phyloP scores from a whole-genome alignment of 2,329 filamentous ascomycete genomes.

The Phyllosticta citrichinensis region DNA sequence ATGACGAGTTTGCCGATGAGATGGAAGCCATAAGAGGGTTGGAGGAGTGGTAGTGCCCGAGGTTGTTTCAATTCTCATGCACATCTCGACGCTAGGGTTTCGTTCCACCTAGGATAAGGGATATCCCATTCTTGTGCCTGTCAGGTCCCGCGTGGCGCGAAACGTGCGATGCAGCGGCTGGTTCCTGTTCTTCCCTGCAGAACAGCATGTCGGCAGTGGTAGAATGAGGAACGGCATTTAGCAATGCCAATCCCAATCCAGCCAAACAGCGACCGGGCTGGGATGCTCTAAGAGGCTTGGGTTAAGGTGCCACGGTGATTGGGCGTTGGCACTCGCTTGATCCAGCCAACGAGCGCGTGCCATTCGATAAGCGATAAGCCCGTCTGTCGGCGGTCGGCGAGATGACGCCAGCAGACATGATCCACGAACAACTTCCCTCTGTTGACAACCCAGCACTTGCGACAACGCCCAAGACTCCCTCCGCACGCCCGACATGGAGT shows the following conservation, averaged over 20 bases:
- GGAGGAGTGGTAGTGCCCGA: slow-evolving; percentile 22
- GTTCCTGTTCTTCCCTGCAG: background rate
- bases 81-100: slow-evolving; percentile 8
- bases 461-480: background rate
- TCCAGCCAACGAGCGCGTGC: background rate
- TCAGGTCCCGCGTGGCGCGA: background rate
- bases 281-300: background rate
- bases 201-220: background rate
- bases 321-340: background rate
- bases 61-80: slow-evolving; percentile 9
- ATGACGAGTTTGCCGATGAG: slow-evolving; percentile 29
- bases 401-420: too few relatives aligned
- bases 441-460: too few relatives aligned
- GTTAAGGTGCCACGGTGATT: background rate
- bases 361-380: too few relatives aligned
- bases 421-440: too few relatives aligned
- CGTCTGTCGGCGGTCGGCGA: too few relatives aligned
- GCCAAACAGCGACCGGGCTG: background rate
- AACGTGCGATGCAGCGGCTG: background rate
- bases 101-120: slow-evolving; percentile 5
- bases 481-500: slow-evolving; percentile 20
- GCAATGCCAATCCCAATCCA: background rate
- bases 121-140: background rate
- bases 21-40: slow-evolving; percentile 31
- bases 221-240: background rate